Evolutionary conservation across 352 stramenopile species (phyloP).

Genomic region (Globisporangium parvum): DNA sequence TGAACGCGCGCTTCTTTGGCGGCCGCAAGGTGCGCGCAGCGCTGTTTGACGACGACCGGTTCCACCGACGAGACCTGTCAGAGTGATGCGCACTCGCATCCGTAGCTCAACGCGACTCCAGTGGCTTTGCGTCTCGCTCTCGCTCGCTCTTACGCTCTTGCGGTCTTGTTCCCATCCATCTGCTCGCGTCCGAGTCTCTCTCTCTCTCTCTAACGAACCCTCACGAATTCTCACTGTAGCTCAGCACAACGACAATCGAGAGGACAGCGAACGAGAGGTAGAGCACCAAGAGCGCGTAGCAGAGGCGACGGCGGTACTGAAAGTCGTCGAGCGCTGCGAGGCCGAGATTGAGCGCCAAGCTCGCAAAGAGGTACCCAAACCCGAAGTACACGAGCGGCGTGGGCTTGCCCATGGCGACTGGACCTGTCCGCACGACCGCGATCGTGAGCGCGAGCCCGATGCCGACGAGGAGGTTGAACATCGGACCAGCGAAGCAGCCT

Average conservation of each 20-base stretch:
- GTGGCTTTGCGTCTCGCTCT: background rate
- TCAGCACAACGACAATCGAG: constrained; percentile 47
- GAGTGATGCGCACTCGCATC: constrained; percentile 12
- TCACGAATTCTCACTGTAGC: constrained; percentile 6
- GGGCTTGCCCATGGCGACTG: constrained; percentile 44
- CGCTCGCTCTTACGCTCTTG: background rate
- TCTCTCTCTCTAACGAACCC: background rate
- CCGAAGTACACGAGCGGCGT: constrained; percentile 60
- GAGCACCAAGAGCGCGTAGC: constrained; percentile 48
- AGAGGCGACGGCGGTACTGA: constrained; percentile 48
- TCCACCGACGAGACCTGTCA: constrained; percentile 54
- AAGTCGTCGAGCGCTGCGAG: constrained; percentile 53
- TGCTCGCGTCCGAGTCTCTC: background rate
- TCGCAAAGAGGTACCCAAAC: constrained; percentile 60
- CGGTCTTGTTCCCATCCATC: too few relatives aligned
- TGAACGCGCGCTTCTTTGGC: constrained; percentile 88
- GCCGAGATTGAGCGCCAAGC: constrained; percentile 59
- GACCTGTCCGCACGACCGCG: constrained; percentile 42
- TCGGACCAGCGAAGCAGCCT: constrained; percentile 74
- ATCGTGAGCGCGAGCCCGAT: constrained; percentile 65
- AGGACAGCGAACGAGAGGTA: constrained; percentile 63
- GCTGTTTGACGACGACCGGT: constrained; percentile 82
- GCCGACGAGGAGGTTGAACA: constrained; percentile 76
- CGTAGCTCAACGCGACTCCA: background rate
- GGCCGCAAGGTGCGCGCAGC: constrained; percentile 76